These are phyloP conservation scores for Daldinia loculata DNA, from an alignment of 495 filamentous ascomycete genomes.

Conservation along the genomic window DNA sequence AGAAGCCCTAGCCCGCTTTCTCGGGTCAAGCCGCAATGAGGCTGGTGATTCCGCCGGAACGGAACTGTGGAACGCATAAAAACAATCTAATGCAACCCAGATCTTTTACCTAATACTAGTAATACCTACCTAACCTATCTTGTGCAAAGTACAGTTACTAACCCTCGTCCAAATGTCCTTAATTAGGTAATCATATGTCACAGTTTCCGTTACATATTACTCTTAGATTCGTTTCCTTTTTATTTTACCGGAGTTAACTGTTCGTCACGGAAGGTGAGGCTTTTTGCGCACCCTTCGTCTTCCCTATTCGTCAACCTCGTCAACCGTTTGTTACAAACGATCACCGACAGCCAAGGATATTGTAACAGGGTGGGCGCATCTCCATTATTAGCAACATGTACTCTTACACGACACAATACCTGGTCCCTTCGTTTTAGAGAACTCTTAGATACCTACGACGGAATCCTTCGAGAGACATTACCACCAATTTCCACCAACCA, in stretches of 20 bases:
- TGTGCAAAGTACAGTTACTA: slow-evolving; percentile 25
- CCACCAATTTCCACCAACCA: slow-evolving; percentile 25
- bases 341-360: slow-evolving; percentile 5
- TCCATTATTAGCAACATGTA: slow-evolving; percentile 26
- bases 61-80: slow-evolving; percentile 38
- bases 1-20: slow-evolving; percentile 32
- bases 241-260: slow-evolving; percentile 6
- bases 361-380: slow-evolving; percentile 24
- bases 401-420: slow-evolving; percentile 17
- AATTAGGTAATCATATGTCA: slow-evolving; percentile 12
- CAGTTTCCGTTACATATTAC: slow-evolving; percentile 3
- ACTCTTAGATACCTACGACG: slow-evolving; percentile 20
- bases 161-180: not conserved
- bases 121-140: slow-evolving; percentile 13
- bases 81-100: slow-evolving; percentile 35
- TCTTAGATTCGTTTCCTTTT: slow-evolving; percentile 6
- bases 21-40: slow-evolving; percentile 28
- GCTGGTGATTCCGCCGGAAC: slow-evolving; percentile 26
- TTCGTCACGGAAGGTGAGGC: not conserved
- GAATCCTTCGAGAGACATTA: slow-evolving; percentile 25
- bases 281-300: not conserved
- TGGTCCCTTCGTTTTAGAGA: slow-evolving; percentile 18
- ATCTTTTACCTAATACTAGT: slow-evolving; percentile 1
- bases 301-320: not conserved
- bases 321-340: slow-evolving; percentile 23